phyloP scores from a whole-genome alignment of 768 basidiomycete species.

The Hericium coralloides region DNA sequence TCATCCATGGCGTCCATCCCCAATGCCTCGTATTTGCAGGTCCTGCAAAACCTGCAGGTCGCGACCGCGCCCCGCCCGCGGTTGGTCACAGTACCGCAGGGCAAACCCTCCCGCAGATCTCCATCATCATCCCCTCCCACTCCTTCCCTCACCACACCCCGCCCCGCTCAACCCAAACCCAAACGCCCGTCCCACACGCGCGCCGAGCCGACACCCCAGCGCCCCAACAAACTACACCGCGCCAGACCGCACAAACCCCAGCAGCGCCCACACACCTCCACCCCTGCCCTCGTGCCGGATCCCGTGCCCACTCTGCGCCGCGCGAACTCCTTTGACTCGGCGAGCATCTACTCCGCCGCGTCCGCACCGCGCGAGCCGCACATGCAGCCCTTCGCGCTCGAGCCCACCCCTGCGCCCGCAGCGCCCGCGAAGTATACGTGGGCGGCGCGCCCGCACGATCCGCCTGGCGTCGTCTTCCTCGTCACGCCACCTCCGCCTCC shows the following conservation, averaged over 20 bases:
- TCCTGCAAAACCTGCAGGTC: background rate
- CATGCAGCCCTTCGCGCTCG: slow-evolving; percentile 15
- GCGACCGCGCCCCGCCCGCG: background rate
- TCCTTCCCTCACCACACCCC: slow-evolving; percentile 2
- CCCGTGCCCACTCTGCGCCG: slow-evolving; percentile 6
- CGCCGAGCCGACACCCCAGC: too few species aligned
- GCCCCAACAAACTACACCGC: too few species aligned
- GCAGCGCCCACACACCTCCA: too few species aligned
- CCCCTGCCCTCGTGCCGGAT: background rate
- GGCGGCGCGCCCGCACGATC: background rate
- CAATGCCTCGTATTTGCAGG: background rate
- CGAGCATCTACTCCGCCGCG: slow-evolving; percentile 28
- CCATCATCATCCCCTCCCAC: background rate
- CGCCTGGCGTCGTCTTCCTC: background rate
- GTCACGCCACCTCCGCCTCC: background rate
- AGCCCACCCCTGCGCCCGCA: too few species aligned
- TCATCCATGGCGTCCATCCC: background rate
- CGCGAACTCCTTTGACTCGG: slow-evolving; percentile 19
- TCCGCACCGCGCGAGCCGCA: slow-evolving; percentile 24
- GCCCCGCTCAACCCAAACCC: background rate
- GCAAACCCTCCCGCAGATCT: background rate
- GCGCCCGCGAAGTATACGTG: slow-evolving; percentile 14
- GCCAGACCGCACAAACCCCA: too few species aligned
- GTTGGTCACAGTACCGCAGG: background rate
- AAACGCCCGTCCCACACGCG: too few species aligned